Percentiles rank a stretch among this genome's conserved stretches.
Evolutionary conservation across 1,139 yeast species (phyloP).

Genomic region (Geotrichum cucujoidarum): DNA sequence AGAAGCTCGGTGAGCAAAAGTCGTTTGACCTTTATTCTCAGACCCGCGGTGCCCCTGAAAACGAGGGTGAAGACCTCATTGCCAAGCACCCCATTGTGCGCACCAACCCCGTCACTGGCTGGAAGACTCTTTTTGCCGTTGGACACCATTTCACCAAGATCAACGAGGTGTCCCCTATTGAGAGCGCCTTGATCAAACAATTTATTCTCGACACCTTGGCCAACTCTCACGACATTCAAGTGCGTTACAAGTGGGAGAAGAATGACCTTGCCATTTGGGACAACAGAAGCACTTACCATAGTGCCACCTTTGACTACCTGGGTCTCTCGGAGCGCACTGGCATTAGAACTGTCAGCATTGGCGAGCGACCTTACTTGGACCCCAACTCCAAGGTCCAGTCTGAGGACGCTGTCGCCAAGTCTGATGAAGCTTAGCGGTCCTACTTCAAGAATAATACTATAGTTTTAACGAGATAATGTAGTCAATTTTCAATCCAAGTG

Average conservation of each 20-base stretch:
- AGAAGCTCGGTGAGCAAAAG: slow-evolving; percentile 37
- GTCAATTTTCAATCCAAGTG: no score
- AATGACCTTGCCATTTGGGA: slow-evolving; percentile 46
- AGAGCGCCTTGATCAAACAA: slow-evolving; percentile 38
- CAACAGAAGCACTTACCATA: slow-evolving; percentile 28
- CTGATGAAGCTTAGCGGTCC: no score
- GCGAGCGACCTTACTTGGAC: slow-evolving; percentile 52
- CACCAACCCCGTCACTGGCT: slow-evolving; percentile 48
- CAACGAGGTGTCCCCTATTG: slow-evolving; percentile 41
- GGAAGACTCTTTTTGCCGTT: slow-evolving; percentile 44
- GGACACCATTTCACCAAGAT: slow-evolving; percentile 41
- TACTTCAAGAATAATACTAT: no score
- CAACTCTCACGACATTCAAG: slow-evolving; percentile 37
- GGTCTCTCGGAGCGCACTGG: slow-evolving; percentile 36
- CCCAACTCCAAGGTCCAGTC: slow-evolving; percentile 47
- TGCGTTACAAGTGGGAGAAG: slow-evolving; percentile 50
- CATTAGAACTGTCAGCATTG: slow-evolving; percentile 54
- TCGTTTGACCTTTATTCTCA: slow-evolving; percentile 38
- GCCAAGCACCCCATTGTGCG: slow-evolving; percentile 44
- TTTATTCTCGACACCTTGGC: slow-evolving; percentile 42
- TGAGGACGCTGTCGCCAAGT: neutral
- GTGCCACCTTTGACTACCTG: slow-evolving; percentile 21
- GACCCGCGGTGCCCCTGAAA: slow-evolving; percentile 37
- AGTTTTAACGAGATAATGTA: no score
- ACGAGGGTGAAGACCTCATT: slow-evolving; percentile 29